Evolutionary conservation across 164 flowering plant species (phyloP), one percentile per base, ranked within the genome.

Genomic region (Cinnamomum micranthum): DNA sequence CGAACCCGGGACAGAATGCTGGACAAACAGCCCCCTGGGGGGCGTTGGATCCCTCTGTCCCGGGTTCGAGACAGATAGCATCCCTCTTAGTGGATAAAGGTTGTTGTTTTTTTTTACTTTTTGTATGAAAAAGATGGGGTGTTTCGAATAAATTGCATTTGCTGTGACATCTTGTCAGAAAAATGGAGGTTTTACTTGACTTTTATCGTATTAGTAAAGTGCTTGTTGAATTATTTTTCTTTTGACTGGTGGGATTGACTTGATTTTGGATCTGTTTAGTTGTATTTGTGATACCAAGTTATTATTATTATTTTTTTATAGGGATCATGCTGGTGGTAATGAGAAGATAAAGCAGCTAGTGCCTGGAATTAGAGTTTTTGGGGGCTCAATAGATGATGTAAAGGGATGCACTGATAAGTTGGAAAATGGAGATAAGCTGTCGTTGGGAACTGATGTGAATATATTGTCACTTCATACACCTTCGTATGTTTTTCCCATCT

Each of bases 271-370:
- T 65, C 15, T 23, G 31, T 65, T 11, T 4, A 25, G 69, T 67
- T 22, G 15, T 20, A 3, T 24, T 65, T 66, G 11, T 55, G 15
- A 59, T 35, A 10, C 9, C 64, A 23, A 70, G 3, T 24, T 47
- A 10, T 47, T 6, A 6, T 72, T 50, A 73, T 41, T 65, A 52
- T 35, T 35, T 7, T 41, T 41, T 41, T 17, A 65, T 74, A 95
- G 99, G 98, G 99, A 95, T 85, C 99, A 95, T 85, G 92, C 98
- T 72, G 98, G 99, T 23, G 99, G 99, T 2, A 95, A 95, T 78
- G 94, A 91, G 2, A 87, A 88, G 82, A 90, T 95, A 12, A 90
- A 88, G 85, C 73, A 90, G 73, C 73, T 95, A 81, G 82, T 92
- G 41, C 97, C 98, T 58, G 95, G 89, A 51, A 85, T 95, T 35